Conservation (phyloP, 495 filamentous ascomycete genomes). For the Ramalina peruviana region DNA sequence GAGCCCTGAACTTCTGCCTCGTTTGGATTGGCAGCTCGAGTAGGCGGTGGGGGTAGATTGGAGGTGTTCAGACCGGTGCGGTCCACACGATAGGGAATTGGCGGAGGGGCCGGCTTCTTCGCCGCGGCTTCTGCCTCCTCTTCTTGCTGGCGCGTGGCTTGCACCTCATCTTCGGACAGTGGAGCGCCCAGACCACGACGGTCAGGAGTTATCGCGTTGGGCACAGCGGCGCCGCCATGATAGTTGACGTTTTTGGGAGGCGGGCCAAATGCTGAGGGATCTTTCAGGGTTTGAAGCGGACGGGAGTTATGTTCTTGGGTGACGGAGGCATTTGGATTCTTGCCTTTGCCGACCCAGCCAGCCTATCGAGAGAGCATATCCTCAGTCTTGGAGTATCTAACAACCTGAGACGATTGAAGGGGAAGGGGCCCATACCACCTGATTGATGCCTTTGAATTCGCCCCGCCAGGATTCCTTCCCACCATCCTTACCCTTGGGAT, state of each 20-base stretch:
- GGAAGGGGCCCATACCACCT: slow-evolving; percentile 34
- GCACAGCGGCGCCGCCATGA: slow-evolving; percentile 34
- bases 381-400: not conserved
- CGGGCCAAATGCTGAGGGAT: slow-evolving; percentile 72
- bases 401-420: not conserved
- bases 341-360: slow-evolving; percentile 42
- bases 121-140: slow-evolving; percentile 25
- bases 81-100: slow-evolving; percentile 54
- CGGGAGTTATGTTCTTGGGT: slow-evolving; percentile 39
- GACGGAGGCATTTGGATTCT: slow-evolving; percentile 23
- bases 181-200: slow-evolving; percentile 35
- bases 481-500: slow-evolving; percentile 42
- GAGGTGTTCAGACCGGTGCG: slow-evolving; percentile 57
- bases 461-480: slow-evolving; percentile 42
- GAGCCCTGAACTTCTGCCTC: slow-evolving; percentile 20
- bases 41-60: slow-evolving; percentile 59
- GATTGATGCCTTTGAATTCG: slow-evolving; percentile 46
- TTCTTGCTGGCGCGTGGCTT: slow-evolving; percentile 26
- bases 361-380: slow-evolving; percentile 18
- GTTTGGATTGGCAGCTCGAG: slow-evolving; percentile 35
- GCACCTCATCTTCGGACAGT: slow-evolving; percentile 27
- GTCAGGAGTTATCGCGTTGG: slow-evolving; percentile 35
- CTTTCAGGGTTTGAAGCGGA: slow-evolving; percentile 65
- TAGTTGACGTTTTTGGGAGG: slow-evolving; percentile 60
- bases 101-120: slow-evolving; percentile 35